These are phyloP conservation scores for Cyclostephanos invisitatus DNA, from an alignment of 108 stramenopile species.

Conservation along the genomic window DNA sequence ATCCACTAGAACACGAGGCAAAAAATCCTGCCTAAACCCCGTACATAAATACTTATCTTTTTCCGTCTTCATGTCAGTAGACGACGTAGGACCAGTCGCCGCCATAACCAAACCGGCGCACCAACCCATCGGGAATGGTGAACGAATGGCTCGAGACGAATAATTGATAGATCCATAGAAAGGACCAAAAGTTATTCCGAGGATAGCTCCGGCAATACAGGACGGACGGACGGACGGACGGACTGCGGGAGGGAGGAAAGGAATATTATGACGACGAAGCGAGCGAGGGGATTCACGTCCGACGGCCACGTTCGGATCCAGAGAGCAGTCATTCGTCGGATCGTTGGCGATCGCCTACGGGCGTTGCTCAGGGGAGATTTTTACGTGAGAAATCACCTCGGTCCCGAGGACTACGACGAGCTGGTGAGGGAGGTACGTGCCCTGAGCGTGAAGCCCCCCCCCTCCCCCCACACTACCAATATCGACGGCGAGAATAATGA, in stretches of 20 bases:
- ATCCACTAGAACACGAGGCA: no score
- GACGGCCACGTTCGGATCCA: conserved; percentile 28
- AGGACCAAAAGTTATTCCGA: no score
- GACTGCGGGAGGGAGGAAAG: not conserved
- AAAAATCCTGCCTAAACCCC: no score
- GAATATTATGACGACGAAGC: not conserved
- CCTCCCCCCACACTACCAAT: not conserved
- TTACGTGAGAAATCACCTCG: conserved; percentile 46
- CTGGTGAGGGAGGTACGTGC: conserved; percentile 31
- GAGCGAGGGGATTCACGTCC: conserved; percentile 1
- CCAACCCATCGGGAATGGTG: no score
- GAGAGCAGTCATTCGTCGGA: conserved; percentile 37
- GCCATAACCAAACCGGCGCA: no score
- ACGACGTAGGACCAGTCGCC: no score
- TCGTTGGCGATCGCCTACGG: conserved; percentile 33
- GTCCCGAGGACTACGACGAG: conserved; percentile 37
- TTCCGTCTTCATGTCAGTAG: no score
- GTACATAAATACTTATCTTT: no score
- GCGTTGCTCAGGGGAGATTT: conserved; percentile 40
- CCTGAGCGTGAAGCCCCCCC: not conserved
- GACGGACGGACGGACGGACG: no score
- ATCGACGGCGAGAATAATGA: not conserved
- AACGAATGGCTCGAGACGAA: no score
- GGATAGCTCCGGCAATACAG: no score
- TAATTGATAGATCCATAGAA: no score